Conservation (phyloP, 2,329 filamentous ascomycete species). For the Diplodia sapinea region DNA sequence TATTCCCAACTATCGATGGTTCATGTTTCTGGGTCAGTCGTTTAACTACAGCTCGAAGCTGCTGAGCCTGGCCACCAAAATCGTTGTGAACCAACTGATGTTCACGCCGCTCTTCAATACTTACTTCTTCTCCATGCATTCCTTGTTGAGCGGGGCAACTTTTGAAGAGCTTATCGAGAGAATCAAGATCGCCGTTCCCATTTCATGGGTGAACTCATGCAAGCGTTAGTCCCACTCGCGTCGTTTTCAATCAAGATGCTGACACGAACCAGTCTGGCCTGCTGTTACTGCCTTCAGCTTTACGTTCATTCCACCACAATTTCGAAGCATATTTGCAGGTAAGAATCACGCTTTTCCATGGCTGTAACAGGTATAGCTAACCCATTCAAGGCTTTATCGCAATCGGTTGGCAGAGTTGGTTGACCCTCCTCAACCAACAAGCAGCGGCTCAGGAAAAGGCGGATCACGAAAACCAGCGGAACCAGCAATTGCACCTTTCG, state of each 20-base stretch:
- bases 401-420: conserved; percentile 91
- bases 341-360: neutral
- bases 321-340: conserved; percentile 77
- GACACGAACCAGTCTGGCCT: conserved; percentile 69
- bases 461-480: conserved; percentile 33
- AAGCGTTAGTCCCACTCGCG: conserved; percentile 55
- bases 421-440: conserved; percentile 77
- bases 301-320: conserved; percentile 79
- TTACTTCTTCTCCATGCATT: conserved; percentile 61
- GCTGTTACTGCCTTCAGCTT: conserved; percentile 86
- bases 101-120: conserved; percentile 73
- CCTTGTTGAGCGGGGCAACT: conserved; percentile 63
- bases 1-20: conserved; percentile 86
- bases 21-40: conserved; percentile 74
- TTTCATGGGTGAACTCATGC: conserved; percentile 76
- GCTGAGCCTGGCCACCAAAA: conserved; percentile 75
- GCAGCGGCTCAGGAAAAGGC: conserved; percentile 65
- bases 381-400: conserved; percentile 65
- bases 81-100: conserved; percentile 76
- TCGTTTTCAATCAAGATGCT: neutral
- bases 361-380: neutral
- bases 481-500: neutral
- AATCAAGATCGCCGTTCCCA: conserved; percentile 75
- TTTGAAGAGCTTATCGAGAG: conserved; percentile 70
- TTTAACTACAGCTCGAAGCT: conserved; percentile 83